These are phyloP conservation scores for Apiospora marii DNA, from an alignment of 2,329 filamentous ascomycete genomes.

Conservation along the genomic window DNA sequence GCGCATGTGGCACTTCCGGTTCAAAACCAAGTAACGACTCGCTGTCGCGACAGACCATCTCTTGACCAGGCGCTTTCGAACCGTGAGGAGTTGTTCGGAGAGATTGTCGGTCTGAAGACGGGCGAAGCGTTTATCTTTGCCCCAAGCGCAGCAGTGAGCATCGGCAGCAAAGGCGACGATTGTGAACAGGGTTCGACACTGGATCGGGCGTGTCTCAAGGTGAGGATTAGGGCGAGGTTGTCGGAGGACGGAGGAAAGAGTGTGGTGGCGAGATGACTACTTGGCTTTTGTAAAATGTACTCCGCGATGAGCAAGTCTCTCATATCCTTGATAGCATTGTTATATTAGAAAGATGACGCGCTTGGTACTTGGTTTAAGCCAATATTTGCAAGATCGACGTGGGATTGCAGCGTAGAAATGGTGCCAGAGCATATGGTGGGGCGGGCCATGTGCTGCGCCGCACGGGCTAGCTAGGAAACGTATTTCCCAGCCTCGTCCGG, in stretches of 20 bases:
- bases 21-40: not conserved
- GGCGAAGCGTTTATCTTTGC: constrained; percentile 19
- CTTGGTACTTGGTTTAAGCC: not conserved
- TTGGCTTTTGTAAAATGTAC: constrained; percentile 1
- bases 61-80: not conserved
- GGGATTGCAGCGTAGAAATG: not conserved
- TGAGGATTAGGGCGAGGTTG: not conserved
- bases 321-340: not conserved
- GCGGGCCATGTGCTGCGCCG: not conserved
- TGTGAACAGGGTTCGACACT: not conserved
- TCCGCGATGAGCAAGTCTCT: not conserved
- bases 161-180: not conserved
- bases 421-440: not conserved
- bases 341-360: not conserved
- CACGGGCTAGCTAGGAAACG: not conserved
- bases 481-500: not conserved
- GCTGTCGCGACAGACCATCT: not conserved
- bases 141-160: constrained; percentile 2
- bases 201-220: not conserved
- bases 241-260: constrained; percentile 16
- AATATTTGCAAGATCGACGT: not conserved
- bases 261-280: not conserved
- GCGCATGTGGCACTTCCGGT: constrained; percentile 8
- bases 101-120: constrained; percentile 1
- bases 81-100: not conserved